Evolutionary conservation across 345 rosid genomes (phyloP).

Genomic region (Stellera chamaejasme): DNA sequence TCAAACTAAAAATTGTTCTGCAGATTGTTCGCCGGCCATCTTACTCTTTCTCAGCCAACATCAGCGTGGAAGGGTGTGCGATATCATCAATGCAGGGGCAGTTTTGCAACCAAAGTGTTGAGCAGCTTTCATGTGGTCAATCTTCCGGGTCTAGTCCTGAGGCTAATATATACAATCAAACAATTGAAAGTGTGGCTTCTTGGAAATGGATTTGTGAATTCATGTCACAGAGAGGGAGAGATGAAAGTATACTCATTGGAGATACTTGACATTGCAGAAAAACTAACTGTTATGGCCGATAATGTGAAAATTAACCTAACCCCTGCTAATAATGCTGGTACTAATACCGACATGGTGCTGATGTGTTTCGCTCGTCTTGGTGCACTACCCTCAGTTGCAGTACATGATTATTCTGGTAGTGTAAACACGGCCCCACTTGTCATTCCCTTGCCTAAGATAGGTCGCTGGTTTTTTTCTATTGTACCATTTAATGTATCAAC

Average conservation of each 20-base stretch:
- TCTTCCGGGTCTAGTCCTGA: constrained; percentile 27
- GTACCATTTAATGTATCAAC: constrained; percentile 36
- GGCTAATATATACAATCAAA: constrained; percentile 16
- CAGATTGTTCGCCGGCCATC: constrained; percentile 70
- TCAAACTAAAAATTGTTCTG: constrained; percentile 8
- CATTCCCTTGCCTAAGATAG: constrained; percentile 57
- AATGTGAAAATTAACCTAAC: constrained; percentile 28
- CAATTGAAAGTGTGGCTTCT: constrained; percentile 37
- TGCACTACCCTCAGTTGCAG: constrained; percentile 52
- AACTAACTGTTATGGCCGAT: constrained; percentile 35
- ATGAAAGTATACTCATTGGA: constrained; percentile 57
- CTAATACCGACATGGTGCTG: constrained; percentile 26
- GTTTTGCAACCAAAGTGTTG: constrained; percentile 76
- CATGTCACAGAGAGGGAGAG: constrained; percentile 51
- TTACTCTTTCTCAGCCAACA: constrained; percentile 71
- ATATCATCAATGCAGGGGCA: constrained; percentile 70
- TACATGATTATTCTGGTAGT: constrained; percentile 67
- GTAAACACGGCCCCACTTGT: constrained; percentile 46
- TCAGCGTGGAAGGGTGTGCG: constrained; percentile 82
- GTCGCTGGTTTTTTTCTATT: constrained; percentile 75
- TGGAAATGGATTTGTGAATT: constrained; percentile 35
- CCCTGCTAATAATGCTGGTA: constrained; percentile 21
- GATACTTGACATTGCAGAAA: constrained; percentile 51
- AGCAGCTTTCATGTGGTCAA: constrained; percentile 53
- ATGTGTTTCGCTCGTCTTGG: constrained; percentile 73